Base-by-base conservation (phyloP, 2,329 filamentous ascomycete species). In the Bipolaris victoriae region DNA sequence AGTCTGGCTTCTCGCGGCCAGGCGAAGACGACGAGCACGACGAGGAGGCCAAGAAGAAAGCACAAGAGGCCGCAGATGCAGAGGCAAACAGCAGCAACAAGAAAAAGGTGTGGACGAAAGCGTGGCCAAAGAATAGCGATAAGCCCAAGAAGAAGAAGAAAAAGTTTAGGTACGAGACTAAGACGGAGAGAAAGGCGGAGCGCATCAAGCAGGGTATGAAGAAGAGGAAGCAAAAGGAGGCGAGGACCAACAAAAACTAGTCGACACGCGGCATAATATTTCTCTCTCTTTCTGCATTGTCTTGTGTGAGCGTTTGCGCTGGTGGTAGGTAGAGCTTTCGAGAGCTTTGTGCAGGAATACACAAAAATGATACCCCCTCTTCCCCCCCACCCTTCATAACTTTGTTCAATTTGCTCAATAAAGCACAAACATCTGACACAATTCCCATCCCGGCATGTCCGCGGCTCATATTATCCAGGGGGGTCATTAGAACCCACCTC, bases 91-190 rank as follows among this genome's bases (percentile, higher is more conserved):
- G 84, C 71, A 81, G 83, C 71, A 81, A 83, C 71, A 81, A 83
- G 67, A 83, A 80, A 73, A 70, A 76, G 45, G 70, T 72, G 52
- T 81, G 80, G 79, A 82, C 79, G 57, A 86, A 86, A 72, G 81
- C 82, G 61, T 83, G 79, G 57, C 77, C 77, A 58, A 86, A 82
- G 63, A 64, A 49, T 15, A 64, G 47, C 7, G 70, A 70, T 33
- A 63, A 66, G 68, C 81, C 81, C 20, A 93, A 92, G 78, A 91
- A 90, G 80, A 93, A 90, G 80, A 96, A 93, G 82, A 89, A 89
- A 78, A 91, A 93, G 78, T 98, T 98, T 74, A 86, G 91, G 62
- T 99, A 99, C 76, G 92, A 98, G 79, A 90, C 84, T 61, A 97
- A 96, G 79, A 79, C 87, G 31, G 94, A 97, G 68, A 85, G 95